phyloP scores from a whole-genome alignment of 495 filamentous ascomycete species.

The Polyplosphaeria fusca region DNA sequence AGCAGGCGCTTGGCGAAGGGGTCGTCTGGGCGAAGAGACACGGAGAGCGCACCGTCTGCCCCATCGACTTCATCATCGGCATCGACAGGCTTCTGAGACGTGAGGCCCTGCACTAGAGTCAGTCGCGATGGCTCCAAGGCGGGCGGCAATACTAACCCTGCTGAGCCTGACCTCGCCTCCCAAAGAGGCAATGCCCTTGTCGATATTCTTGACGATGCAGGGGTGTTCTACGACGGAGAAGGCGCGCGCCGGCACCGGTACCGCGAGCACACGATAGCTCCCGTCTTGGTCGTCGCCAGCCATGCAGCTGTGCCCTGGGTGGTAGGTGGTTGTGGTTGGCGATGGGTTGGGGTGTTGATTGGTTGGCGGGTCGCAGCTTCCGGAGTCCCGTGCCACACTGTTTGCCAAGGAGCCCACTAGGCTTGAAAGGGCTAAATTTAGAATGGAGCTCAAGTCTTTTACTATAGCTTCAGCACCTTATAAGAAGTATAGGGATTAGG shows the following conservation, averaged over 20 bases:
- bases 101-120: slow-evolving; percentile 2
- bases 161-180: slow-evolving; percentile 63
- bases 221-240: slow-evolving; percentile 87
- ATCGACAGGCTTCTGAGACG: slow-evolving; percentile 1
- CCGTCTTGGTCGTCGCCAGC: not conserved
- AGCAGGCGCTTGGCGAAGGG: slow-evolving; percentile 68
- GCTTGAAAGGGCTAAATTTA: too few relatives aligned
- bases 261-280: slow-evolving; percentile 47
- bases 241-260: slow-evolving; percentile 57
- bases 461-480: too few relatives aligned
- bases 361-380: too few relatives aligned
- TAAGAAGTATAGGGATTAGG: too few relatives aligned
- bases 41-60: slow-evolving; percentile 42
- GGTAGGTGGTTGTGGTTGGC: too few relatives aligned
- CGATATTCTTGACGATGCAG: slow-evolving; percentile 73
- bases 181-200: slow-evolving; percentile 76
- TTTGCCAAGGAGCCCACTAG: too few relatives aligned
- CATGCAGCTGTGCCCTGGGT: too few relatives aligned
- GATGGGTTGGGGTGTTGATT: too few relatives aligned
- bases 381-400: too few relatives aligned
- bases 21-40: slow-evolving; percentile 75
- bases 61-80: not conserved
- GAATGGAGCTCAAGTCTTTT: too few relatives aligned
- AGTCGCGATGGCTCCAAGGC: not conserved
- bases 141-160: slow-evolving; percentile 50